phyloP scores from a whole-genome alignment of 2,329 filamentous ascomycete genomes.

The Penicillium sp. region DNA sequence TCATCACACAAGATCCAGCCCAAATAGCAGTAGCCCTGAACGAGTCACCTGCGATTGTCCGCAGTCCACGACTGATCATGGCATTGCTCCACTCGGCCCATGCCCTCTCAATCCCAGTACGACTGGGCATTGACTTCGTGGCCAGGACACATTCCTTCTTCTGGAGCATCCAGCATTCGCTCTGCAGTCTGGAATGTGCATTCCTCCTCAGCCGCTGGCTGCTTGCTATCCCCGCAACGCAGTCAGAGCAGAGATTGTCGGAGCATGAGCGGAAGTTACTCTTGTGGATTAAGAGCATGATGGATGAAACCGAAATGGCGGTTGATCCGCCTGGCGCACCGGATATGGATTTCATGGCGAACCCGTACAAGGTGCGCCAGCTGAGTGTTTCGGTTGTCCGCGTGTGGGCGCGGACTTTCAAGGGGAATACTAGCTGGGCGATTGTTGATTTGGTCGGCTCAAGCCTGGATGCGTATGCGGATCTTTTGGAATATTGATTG shows the following conservation, averaged over 20 bases:
- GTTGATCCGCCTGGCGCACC: slow-evolving; percentile 38
- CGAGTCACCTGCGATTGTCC: slow-evolving; percentile 42
- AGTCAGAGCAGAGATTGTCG: slow-evolving; percentile 43
- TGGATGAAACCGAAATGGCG: slow-evolving; percentile 49
- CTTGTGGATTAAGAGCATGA: slow-evolving; percentile 49
- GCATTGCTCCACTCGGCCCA: slow-evolving; percentile 54
- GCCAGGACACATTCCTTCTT: slow-evolving; percentile 53
- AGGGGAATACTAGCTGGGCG: slow-evolving; percentile 49
- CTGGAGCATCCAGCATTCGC: slow-evolving; percentile 55
- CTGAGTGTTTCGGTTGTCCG: slow-evolving; percentile 49
- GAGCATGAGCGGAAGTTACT: slow-evolving; percentile 48
- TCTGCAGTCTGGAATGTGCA: slow-evolving; percentile 54
- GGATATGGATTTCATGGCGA: slow-evolving; percentile 44
- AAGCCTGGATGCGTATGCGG: slow-evolving; percentile 47
- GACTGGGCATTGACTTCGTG: slow-evolving; percentile 53
- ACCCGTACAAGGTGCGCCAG: slow-evolving; percentile 43
- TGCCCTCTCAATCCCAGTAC: slow-evolving; percentile 53
- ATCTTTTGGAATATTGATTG: slow-evolving; percentile 37
- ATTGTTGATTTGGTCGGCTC: slow-evolving; percentile 47
- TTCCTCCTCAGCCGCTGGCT: slow-evolving; percentile 48
- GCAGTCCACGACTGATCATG: slow-evolving; percentile 48
- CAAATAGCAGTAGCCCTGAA: slow-evolving; percentile 47
- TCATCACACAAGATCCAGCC: slow-evolving; percentile 47
- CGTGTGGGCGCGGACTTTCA: slow-evolving; percentile 47
- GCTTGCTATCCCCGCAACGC: slow-evolving; percentile 43